Evolutionary conservation across 495 filamentous ascomycete genomes (phyloP).

Genomic region (Aspergillus coremiiformis): DNA sequence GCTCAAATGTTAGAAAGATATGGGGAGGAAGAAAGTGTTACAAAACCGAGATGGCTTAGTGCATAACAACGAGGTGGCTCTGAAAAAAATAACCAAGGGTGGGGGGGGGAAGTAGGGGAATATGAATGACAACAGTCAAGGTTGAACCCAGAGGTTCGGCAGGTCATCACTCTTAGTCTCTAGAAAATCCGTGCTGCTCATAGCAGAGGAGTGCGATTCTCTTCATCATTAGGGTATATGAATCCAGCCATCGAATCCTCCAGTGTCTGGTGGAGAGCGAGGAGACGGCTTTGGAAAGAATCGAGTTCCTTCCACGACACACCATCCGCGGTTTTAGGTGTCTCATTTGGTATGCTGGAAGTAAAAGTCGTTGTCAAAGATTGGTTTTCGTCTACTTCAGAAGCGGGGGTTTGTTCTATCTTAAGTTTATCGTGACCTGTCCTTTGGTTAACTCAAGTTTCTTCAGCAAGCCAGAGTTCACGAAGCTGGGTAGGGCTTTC

Average conservation of each 20-base stretch:
- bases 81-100: slow-evolving; percentile 4
- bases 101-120: neutral
- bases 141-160: neutral
- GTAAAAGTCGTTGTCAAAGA: slow-evolving; percentile 10
- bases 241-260: slow-evolving; percentile 9
- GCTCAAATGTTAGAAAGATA: slow-evolving; percentile 4
- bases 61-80: slow-evolving; percentile 2
- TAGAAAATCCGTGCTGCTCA: neutral
- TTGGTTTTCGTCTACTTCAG: slow-evolving; percentile 7
- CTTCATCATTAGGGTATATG: slow-evolving; percentile 3
- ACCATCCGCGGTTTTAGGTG: neutral
- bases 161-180: neutral
- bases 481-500: neutral
- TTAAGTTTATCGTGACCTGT: slow-evolving; percentile 6
- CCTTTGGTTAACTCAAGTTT: slow-evolving; percentile 7
- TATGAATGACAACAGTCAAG: slow-evolving; percentile 1
- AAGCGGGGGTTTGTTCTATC: slow-evolving; percentile 8
- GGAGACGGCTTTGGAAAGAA: slow-evolving; percentile 12
- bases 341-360: slow-evolving; percentile 3
- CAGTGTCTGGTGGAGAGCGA: slow-evolving; percentile 8
- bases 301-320: slow-evolving; percentile 9
- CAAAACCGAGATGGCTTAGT: slow-evolving; percentile 8
- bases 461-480: neutral
- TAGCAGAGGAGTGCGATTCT: neutral
- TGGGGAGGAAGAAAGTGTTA: slow-evolving; percentile 10